Conservation (phyloP, 768 basidiomycete genomes). For the Phlebiopsis flavidoalba region DNA sequence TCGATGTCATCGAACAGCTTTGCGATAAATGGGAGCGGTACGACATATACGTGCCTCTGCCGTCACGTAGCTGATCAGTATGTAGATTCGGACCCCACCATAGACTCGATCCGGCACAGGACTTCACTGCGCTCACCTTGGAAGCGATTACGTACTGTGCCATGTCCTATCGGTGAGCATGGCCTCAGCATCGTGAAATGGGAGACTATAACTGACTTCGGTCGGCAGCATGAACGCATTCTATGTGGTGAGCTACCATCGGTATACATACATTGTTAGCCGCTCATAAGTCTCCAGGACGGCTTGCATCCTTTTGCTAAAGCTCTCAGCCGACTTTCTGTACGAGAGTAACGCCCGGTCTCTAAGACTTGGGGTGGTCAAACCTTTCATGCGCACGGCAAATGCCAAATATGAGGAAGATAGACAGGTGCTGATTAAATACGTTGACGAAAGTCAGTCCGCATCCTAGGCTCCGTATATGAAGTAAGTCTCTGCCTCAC, state of each 20-base stretch:
- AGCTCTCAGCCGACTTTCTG: constrained; percentile 38
- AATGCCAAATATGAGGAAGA: constrained; percentile 36
- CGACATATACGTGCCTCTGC: not conserved
- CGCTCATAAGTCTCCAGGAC: constrained; percentile 17
- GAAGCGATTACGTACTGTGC: constrained; percentile 42
- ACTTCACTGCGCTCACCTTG: constrained; percentile 43
- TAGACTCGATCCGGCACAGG: constrained; percentile 37
- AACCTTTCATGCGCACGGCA: constrained; percentile 28
- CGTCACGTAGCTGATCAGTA: not conserved
- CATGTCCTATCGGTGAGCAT: constrained; percentile 33
- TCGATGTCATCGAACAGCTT: constrained; percentile 39
- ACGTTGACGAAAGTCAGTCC: constrained; percentile 35
- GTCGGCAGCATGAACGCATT: not conserved
- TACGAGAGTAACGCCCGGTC: constrained; percentile 31
- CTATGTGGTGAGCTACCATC: not conserved
- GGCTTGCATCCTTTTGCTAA: constrained; percentile 33
- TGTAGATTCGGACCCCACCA: constrained; percentile 33
- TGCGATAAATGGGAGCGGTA: constrained; percentile 40
- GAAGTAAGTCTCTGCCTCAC: not conserved
- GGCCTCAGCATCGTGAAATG: no score
- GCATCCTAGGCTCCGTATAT: not conserved
- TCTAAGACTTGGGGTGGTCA: constrained; percentile 29
- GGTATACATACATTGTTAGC: not conserved
- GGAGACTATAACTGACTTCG: no score
- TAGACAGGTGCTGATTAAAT: constrained; percentile 32